Evolutionary conservation across 23 red algal species (phyloP), one percentile per base, ranked within the genome.

Genomic region (Gracilaria domingensis): DNA sequence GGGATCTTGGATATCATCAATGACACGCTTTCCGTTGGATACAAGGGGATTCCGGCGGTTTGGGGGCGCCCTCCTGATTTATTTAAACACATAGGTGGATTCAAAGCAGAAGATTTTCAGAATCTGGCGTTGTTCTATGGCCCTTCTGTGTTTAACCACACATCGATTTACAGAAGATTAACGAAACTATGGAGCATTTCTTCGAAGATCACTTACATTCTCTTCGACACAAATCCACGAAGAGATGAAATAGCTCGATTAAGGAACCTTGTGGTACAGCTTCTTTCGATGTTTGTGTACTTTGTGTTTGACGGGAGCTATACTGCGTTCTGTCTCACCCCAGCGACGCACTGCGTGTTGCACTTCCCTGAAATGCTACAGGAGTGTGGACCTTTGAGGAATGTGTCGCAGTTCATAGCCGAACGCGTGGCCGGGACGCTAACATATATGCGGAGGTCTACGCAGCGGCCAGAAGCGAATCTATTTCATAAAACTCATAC

Each of bases 131-230:
- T 80, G 12, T 80, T 13, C 25, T 80, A 56, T 33, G 76, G 76
- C 2, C 48, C 42, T 38, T 4, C 4, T 29, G 7, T 80, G 24
- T 80, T 80, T 28, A 35, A 36, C 48, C 0, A 35, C 8, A 33
- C 32, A 1, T 20, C 47, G 0, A n/a, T 55, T n/a, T 11, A 57
- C 21, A 29, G 26, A 20, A 14, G 42, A 6, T 0, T 80, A 9
- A 37, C 48, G 20, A 28, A 18, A 24, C 6, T 80, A 0, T 80
- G 76, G 76, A 55, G 48, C 14, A 4, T 58, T 4, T 59, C 48
- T 8, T 80, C 76, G 39, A 60, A 32, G 25, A 80, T 80, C 48
- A 60, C 54, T 20, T 80, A 21, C 76, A 80, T 80, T 80, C 49
- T 60, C 11, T 58, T 55, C 32, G 48, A 80, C 48, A 14, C 49